Conservation (phyloP, 1,284 basidiomycete genomes). For the Fomitopsis betulina region DNA sequence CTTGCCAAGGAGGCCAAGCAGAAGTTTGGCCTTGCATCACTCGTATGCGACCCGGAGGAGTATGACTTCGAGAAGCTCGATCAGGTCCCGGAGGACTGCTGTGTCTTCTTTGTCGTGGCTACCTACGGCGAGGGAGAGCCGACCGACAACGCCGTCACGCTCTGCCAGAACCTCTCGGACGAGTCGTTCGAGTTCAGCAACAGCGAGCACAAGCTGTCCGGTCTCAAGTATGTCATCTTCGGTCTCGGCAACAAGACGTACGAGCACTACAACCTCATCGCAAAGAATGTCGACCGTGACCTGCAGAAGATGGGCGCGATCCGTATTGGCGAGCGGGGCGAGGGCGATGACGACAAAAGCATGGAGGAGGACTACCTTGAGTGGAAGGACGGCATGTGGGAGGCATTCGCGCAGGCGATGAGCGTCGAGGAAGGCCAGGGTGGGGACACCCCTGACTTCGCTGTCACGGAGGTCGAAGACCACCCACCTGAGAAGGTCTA, state of each 20-base stretch:
- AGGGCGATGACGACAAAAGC: slow-evolving; percentile 98
- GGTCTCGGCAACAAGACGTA: slow-evolving; percentile 95
- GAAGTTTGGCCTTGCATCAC: slow-evolving; percentile 88
- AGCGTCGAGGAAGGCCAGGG: slow-evolving; percentile 94
- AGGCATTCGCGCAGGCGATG: slow-evolving; percentile 76
- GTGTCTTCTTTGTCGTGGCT: slow-evolving; percentile 93
- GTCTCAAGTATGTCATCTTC: slow-evolving; percentile 94
- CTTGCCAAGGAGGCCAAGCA: slow-evolving; percentile 93
- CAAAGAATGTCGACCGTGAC: slow-evolving; percentile 73
- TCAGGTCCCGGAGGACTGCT: slow-evolving; percentile 80
- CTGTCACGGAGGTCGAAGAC: slow-evolving; percentile 76
- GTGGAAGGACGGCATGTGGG: slow-evolving; percentile 99
- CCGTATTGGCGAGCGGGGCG: slow-evolving; percentile 88
- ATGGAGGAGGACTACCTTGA: slow-evolving; percentile 99
- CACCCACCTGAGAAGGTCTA: slow-evolving; percentile 85
- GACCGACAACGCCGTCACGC: slow-evolving; percentile 95
- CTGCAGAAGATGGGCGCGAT: slow-evolving; percentile 80
- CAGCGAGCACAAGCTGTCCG: slow-evolving; percentile 73
- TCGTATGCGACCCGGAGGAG: slow-evolving; percentile 95
- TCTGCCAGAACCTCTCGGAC: slow-evolving; percentile 91
- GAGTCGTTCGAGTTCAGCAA: slow-evolving; percentile 84
- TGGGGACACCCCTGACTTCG: slow-evolving; percentile 93
- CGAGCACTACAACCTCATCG: slow-evolving; percentile 92
- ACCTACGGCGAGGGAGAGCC: slow-evolving; percentile 99
- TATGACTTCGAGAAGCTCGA: slow-evolving; percentile 98